Conservation (phyloP, 2,329 filamentous ascomycete genomes). For the Fusarium udum region DNA sequence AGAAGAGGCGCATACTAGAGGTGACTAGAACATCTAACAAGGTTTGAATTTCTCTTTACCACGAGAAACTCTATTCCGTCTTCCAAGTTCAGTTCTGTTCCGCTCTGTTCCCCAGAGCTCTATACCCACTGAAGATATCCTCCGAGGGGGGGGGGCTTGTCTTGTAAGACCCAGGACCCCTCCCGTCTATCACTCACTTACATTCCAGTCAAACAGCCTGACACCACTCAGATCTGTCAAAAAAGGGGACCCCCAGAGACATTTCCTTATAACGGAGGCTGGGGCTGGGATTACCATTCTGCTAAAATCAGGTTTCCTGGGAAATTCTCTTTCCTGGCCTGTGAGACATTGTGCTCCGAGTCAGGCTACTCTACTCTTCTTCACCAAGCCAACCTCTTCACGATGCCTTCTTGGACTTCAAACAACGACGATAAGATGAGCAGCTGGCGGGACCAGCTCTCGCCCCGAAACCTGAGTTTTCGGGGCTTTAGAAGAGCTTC, state of each 20-base stretch:
- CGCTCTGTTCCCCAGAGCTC: slow-evolving; percentile 1
- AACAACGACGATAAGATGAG: slow-evolving; percentile 34
- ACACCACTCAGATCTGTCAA: slow-evolving; percentile 11
- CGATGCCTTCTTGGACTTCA: slow-evolving; percentile 29
- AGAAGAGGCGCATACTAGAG: slow-evolving; percentile 24
- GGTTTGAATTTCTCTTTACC: slow-evolving; percentile 19
- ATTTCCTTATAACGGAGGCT: slow-evolving; percentile 24
- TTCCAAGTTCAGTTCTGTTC: not conserved
- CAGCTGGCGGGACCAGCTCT: slow-evolving; percentile 37
- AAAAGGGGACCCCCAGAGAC: slow-evolving; percentile 1
- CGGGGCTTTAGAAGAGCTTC: slow-evolving; percentile 35
- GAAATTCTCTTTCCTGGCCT: not conserved
- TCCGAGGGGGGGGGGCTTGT: not conserved
- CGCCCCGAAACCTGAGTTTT: slow-evolving; percentile 25
- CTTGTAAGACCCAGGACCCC: slow-evolving; percentile 7
- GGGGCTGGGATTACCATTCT: not conserved
- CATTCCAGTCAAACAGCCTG: slow-evolving; percentile 31
- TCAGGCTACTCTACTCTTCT: not conserved
- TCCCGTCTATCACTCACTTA: slow-evolving; percentile 31
- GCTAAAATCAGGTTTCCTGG: slow-evolving; percentile 9
- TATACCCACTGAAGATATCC: slow-evolving; percentile 5
- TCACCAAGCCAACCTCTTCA: slow-evolving; percentile 4
- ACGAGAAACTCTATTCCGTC: slow-evolving; percentile 28
- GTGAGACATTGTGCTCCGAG: slow-evolving; percentile 17
- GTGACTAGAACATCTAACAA: slow-evolving; percentile 4